Base-by-base conservation (phyloP, 192 early-diverging fungal species). In the Tieghemiomyces parasiticus region DNA sequence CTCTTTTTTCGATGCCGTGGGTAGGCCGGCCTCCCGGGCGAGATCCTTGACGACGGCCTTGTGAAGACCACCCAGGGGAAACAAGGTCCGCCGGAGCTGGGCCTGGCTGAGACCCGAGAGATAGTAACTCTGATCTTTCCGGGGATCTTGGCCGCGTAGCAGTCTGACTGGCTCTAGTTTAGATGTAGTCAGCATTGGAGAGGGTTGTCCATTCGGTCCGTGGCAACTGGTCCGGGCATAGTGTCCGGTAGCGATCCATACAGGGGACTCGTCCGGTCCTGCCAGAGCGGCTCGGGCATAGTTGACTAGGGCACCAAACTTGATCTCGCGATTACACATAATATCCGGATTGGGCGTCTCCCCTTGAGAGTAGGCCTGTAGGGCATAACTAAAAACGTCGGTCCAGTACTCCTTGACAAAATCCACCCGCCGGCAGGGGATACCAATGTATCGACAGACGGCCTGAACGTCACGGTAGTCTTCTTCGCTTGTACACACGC, bases 91-190 rank as follows among this genome's bases (percentile, higher is more conserved):
- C 19, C 30, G 24, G 28, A 76, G 55, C 20, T 61, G 50, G 3
- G 29, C 28, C 13, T 58, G 31, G 0, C 34, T 63, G 0, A 94
- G 76, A 0, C 74, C 78, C 0, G 88, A 86, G 19, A 98, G 68
- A 59, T 90, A 98, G 67, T 98, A 98, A 14, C 90, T 87, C 68
- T 98, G 95, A 65, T 98, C 95, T 61, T 98, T 98, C 46, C 60
- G 71, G 10, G 24, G 46, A 62, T 98, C 95, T 1, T 69, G 8
- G 0, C 81, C 86, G n/a, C n/a, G n/a, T n/a, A n/a, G n/a, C n/a
- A n/a, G n/a, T n/a, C n/a, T n/a, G n/a, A n/a, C n/a, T n/a, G n/a
- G n/a, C n/a, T n/a, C n/a, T n/a, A n/a, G n/a, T n/a, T n/a, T n/a
- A n/a, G n/a, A n/a, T n/a, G n/a, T n/a, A n/a, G n/a, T n/a, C n/a